These are phyloP conservation scores for Pythium vanterpoolii DNA, from an alignment of 352 stramenopile genomes.

Conservation along the genomic window DNA sequence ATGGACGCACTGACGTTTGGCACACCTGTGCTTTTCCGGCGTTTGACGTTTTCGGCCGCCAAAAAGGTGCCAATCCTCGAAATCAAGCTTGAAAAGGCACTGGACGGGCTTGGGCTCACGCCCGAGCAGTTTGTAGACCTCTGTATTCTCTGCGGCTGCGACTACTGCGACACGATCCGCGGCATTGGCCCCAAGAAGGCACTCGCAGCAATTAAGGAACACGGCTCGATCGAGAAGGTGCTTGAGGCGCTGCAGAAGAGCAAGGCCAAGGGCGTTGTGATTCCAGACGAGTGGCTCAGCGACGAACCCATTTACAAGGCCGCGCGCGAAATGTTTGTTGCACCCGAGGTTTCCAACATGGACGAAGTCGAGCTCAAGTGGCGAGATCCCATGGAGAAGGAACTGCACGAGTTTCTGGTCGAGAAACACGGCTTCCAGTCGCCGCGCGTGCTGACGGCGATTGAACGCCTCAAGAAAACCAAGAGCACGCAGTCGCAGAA, in stretches of 20 bases:
- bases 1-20: slow-evolving; percentile 99
- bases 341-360: slow-evolving; percentile 62
- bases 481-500: slow-evolving; percentile 94
- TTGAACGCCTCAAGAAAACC: slow-evolving; percentile 96
- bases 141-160: slow-evolving; percentile 98
- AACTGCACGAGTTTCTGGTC: slow-evolving; percentile 93
- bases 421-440: slow-evolving; percentile 96
- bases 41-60: slow-evolving; percentile 83
- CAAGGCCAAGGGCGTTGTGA: slow-evolving; percentile 79
- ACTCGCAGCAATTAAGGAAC: slow-evolving; percentile 95
- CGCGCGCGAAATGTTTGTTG: slow-evolving; percentile 92
- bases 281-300: slow-evolving; percentile 82
- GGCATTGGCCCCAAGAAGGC: slow-evolving; percentile 98
- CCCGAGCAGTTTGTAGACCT: slow-evolving; percentile 98
- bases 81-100: slow-evolving; percentile 87
- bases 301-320: slow-evolving; percentile 91
- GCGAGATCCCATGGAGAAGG: slow-evolving; percentile 88
- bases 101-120: slow-evolving; percentile 92
- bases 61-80: slow-evolving; percentile 92
- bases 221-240: slow-evolving; percentile 95
- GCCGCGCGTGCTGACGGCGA: slow-evolving; percentile 89
- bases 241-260: slow-evolving; percentile 88
- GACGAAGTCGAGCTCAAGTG: slow-evolving; percentile 92
- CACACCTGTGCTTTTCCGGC: slow-evolving; percentile 94
- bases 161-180: slow-evolving; percentile 98